Conservation (phyloP, 1,284 basidiomycete species). For the Ceratobasidium sp. region DNA sequence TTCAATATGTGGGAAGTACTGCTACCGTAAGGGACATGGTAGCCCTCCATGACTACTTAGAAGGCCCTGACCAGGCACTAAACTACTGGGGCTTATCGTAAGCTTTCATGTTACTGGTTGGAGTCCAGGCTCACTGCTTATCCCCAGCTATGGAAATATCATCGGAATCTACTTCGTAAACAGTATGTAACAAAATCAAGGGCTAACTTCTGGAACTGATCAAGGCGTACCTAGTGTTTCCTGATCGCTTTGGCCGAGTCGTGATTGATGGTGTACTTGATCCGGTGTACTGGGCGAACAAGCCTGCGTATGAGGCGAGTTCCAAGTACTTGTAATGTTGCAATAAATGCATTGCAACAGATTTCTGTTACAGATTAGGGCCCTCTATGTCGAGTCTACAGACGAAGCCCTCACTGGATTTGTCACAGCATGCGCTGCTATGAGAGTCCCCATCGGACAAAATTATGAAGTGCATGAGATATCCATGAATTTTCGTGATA, state of each 20-base stretch:
- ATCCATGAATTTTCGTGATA: too few relatives aligned
- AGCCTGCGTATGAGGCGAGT: slow-evolving; percentile 9
- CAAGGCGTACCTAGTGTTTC: slow-evolving; percentile 26
- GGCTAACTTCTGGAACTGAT: background rate
- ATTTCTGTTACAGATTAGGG: background rate
- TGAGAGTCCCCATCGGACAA: background rate
- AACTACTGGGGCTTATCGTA: slow-evolving; percentile 43
- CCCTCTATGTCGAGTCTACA: too few relatives aligned
- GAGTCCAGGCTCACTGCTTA: too few relatives aligned
- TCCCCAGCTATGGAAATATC: slow-evolving; percentile 43
- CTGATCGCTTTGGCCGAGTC: slow-evolving; percentile 39
- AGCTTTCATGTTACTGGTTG: background rate
- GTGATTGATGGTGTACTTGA: slow-evolving; percentile 41
- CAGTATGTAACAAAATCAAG: background rate
- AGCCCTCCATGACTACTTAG: slow-evolving; percentile 39
- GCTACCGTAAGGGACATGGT: slow-evolving; percentile 40
- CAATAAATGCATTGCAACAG: background rate
- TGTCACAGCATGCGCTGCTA: slow-evolving; percentile 17
- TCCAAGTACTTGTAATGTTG: background rate
- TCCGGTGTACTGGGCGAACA: slow-evolving; percentile 13
- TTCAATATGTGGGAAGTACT: slow-evolving; percentile 15
- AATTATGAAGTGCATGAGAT: too few relatives aligned
- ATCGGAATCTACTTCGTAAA: slow-evolving; percentile 40
- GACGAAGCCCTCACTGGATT: slow-evolving; percentile 32
- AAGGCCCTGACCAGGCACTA: slow-evolving; percentile 35